Evolutionary conservation across 345 rosid genomes (phyloP), one percentile per base, ranked within the genome.

Genomic region (Jatropha curcas): DNA sequence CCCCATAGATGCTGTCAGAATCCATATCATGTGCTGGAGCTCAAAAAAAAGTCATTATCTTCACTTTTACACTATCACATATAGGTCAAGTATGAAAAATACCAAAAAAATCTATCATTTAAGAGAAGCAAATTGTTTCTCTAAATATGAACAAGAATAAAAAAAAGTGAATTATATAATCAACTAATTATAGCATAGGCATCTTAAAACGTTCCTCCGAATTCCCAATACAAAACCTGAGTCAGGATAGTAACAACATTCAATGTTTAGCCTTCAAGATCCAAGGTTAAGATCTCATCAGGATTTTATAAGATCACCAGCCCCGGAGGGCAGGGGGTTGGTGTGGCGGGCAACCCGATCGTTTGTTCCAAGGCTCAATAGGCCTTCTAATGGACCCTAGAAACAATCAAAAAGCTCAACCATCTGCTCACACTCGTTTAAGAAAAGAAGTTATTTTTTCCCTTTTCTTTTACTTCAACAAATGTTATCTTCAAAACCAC

Each of bases 21-120:
- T 89, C 88, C 9, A 87, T 73, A 60, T 86, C 90, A 24, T 89
- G 85, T 80, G 84, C 98, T 90, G 87, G 74, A 74, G 48, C 67
- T 72, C 69, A 79, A 62, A 82, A 27, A 64, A 65, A 41, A 43
- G 22, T 64, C 20, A 20, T 5, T 55, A 55, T 43, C 55, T 73
- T 45, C 62, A 22, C 12, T 67, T 25, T 31, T 30, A 28, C 46
- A 56, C 19, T 60, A 17, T 43, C 63, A 19, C 50, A 69, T 34
- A 56, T 48, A 67, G 28, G 25, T 45, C 34, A 71, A 30, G 66
- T 45, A 46, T 13, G 41, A 27, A 71, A 71, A 1, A 41, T 5
- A 57, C 31, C 25, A 51, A 4, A 12, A 8, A 66, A 67, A 37
- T 27, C 33, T 52, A 16, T 50, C 48, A 68, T 46, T 16, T 43